phyloP scores from a whole-genome alignment of 176 grass and related monocot species.

The Oryza officinalis region DNA sequence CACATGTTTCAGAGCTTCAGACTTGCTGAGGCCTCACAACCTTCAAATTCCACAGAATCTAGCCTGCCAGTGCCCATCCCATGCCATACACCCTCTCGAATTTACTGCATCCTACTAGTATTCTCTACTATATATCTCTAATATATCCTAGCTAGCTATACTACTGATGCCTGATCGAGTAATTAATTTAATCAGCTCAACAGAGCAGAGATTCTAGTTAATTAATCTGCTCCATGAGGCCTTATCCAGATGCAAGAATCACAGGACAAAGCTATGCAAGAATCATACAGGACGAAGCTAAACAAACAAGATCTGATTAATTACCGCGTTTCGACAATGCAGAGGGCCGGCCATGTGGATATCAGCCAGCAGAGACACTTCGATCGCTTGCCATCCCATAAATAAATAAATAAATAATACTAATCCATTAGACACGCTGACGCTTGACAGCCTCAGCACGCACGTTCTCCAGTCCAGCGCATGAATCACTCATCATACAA shows the following conservation, averaged over 20 bases:
- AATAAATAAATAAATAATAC: not conserved
- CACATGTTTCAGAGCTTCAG: slow-evolving; percentile 3
- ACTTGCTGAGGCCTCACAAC: not conserved
- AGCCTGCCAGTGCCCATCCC: not conserved
- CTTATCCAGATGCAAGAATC: not conserved
- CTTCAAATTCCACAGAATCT: not conserved
- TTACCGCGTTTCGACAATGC: not conserved
- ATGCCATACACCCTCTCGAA: not conserved
- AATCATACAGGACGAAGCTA: not conserved
- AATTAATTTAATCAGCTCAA: not conserved
- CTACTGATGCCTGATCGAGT: not conserved
- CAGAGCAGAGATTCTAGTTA: not conserved
- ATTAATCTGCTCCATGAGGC: not conserved
- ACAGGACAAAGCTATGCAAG: not conserved
- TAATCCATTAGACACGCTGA: not conserved
- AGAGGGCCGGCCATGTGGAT: not conserved
- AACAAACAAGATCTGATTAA: not conserved
- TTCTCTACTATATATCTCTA: too few species aligned
- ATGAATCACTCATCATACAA: not conserved
- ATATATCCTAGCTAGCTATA: not conserved
- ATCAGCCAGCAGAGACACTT: not conserved
- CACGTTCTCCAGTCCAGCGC: not conserved
- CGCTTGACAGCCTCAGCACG: not conserved
- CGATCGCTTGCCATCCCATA: not conserved
- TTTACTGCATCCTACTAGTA: not conserved